Evolutionary conservation across 345 rosid species (phyloP), one percentile per base, ranked within the genome.

Genomic region (Pistacia atlantica): DNA sequence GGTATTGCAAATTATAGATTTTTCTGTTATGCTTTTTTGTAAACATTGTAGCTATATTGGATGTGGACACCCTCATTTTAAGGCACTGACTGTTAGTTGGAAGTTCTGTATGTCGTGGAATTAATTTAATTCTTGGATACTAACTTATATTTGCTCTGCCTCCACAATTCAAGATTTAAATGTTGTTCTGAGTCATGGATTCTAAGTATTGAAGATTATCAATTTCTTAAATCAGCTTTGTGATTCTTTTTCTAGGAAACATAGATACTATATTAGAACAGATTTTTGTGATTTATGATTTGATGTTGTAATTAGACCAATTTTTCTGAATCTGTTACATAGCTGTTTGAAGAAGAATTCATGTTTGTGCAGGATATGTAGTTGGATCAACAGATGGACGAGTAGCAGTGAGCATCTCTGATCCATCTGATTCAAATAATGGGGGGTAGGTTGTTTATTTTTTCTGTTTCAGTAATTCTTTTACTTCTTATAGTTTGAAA

Each of bases 361-460:
- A 37, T 82, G 65, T 48, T 25, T 54, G 33, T 82, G 82, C 87
- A 95, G 99, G 97, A 72, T 92, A 87, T 87, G 95, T 95, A 33
- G 89, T 83, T 85, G 99, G 99, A 71, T 93, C 92, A 68, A 84
- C 91, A 66, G 99, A 93, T 79, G 99, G 98, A 49, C 87, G 85
- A 55, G 95, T 93, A 48, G 91, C 91, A 5, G 77, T 93, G 75
- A 92, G 90, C 65, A 82, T 89, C 79, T 83, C 86, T 9, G 17
- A 79, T 74, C 63, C 85, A 69, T 74, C 90, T 10, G 68, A 73
- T 87, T 84, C 89, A 35, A 80, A 73, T 18, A 82, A 82, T 71
- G 72, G 46, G 17, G 84, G 90, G 99, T 95, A 74, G 84, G 91
- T 82, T 62, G n/a, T 73, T 59, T 57, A 49, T 16, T 35, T 45